Conservation (phyloP, 1,284 basidiomycete genomes). For the Tylopilus sp. region DNA sequence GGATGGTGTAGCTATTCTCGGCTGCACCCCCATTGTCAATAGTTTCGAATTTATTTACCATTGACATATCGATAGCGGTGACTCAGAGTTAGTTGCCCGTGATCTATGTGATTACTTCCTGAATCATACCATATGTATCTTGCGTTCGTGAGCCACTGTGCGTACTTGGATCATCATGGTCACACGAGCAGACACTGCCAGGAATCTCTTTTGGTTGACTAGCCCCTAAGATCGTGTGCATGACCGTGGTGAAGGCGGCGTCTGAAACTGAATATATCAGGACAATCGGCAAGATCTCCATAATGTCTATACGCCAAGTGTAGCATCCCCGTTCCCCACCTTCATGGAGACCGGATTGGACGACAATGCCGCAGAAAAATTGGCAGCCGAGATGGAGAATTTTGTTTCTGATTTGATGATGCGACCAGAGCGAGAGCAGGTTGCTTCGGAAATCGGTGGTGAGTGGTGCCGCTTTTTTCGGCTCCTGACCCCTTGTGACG, state of each 20-base stretch:
- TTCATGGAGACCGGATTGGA: conserved; percentile 18
- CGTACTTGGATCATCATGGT: not conserved
- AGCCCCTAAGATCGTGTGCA: not conserved
- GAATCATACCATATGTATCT: no score
- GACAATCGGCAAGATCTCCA: not conserved
- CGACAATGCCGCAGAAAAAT: conserved; percentile 18
- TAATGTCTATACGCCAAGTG: conserved; percentile 6
- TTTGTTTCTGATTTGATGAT: conserved; percentile 49
- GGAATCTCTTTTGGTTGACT: not conserved
- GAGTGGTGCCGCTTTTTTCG: conserved; percentile 26
- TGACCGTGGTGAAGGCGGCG: conserved; percentile 3
- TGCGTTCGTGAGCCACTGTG: no score
- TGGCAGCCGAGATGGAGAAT: conserved; percentile 40
- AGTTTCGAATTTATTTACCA: not conserved
- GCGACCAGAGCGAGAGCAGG: conserved; percentile 51
- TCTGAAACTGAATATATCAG: not conserved
- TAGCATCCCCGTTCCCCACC: not conserved
- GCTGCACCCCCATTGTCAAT: no score
- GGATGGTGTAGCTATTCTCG: no score
- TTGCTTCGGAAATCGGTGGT: conserved; percentile 72
- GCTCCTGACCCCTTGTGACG: not conserved
- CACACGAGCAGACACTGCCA: no score
- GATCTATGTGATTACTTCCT: not conserved
- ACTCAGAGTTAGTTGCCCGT: not conserved
- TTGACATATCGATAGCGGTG: not conserved